phyloP scores from a whole-genome alignment of 352 stramenopile genomes.

The Globisporangium emineosum region DNA sequence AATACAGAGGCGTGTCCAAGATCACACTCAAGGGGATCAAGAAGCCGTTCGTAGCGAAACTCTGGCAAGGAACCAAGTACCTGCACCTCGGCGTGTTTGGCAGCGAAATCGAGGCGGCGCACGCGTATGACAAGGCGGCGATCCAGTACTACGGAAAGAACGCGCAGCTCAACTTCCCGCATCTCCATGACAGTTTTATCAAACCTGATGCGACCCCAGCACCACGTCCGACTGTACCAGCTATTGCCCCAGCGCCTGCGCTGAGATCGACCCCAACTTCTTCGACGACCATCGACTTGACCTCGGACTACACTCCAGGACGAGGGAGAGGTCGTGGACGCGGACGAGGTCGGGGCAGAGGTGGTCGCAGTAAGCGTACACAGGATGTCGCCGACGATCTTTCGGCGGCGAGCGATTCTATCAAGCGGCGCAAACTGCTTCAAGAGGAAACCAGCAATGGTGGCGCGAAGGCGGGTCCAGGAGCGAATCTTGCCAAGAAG shows the following conservation, averaged over 20 bases:
- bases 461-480: neutral
- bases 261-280: conserved; percentile 10
- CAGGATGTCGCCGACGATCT: conserved; percentile 24
- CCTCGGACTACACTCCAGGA: conserved; percentile 17
- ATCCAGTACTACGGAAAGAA: conserved; percentile 61
- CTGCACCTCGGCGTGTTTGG: conserved; percentile 64
- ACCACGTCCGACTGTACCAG: conserved; percentile 9
- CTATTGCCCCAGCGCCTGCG: conserved; percentile 6
- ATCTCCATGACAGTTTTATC: conserved; percentile 69
- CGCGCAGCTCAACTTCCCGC: conserved; percentile 77
- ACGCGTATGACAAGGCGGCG: conserved; percentile 79
- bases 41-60: conserved; percentile 77
- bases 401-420: neutral
- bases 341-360: conserved; percentile 35
- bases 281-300: conserved; percentile 14
- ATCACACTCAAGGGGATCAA: conserved; percentile 77
- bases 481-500: conserved; percentile 35
- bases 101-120: conserved; percentile 76
- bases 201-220: conserved; percentile 31
- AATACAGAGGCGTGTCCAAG: conserved; percentile 79
- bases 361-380: conserved; percentile 51
- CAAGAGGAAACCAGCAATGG: conserved; percentile 7
- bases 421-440: conserved; percentile 35
- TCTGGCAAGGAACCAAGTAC: conserved; percentile 64
- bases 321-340: conserved; percentile 29